Percentiles rank a stretch among this genome's conserved stretches.
These are phyloP conservation scores for Cryphonectria naterciae DNA, from an alignment of 2,329 filamentous ascomycete genomes.

Conservation along the genomic window DNA sequence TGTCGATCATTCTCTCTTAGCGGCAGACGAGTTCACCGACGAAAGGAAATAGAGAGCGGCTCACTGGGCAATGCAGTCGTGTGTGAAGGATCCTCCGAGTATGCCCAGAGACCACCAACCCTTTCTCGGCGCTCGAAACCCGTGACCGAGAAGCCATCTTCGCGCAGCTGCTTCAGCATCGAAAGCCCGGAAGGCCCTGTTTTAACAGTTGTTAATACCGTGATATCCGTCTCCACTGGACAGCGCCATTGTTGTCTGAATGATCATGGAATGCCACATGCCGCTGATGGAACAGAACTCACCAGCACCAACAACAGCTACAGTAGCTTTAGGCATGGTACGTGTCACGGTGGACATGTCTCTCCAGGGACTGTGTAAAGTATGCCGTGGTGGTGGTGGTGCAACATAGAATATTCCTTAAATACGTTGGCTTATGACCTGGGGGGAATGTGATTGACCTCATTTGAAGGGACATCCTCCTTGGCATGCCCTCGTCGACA, in stretches of 20 bases:
- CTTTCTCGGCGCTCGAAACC: conserved; percentile 48
- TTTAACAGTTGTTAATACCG: not conserved
- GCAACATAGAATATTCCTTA: not conserved
- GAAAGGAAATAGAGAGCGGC: not conserved
- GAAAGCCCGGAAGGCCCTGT: conserved; percentile 26
- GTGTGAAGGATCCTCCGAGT: conserved; percentile 40
- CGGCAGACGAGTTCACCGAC: no score
- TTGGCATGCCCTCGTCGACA: not conserved
- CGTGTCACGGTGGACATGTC: conserved; percentile 6
- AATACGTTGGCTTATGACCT: not conserved
- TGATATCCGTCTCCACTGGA: not conserved
- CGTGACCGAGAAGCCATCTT: conserved; percentile 49
- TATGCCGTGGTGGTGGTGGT: no score
- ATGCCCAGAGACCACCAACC: conserved; percentile 50
- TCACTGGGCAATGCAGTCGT: conserved; percentile 42
- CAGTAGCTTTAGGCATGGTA: conserved; percentile 20
- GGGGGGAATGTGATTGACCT: not conserved
- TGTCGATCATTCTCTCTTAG: conserved; percentile 20
- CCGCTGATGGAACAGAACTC: not conserved
- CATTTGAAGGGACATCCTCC: not conserved
- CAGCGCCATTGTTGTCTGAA: not conserved
- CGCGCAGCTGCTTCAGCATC: conserved; percentile 47
- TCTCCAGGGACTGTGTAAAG: not conserved
- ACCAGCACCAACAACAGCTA: conserved; percentile 28
- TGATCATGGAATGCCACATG: not conserved